A percentile compares a stretch with the other conserved stretches of the same genome.
Conservation (phyloP, 305 asterid genomes). For the Ilex paraguariensis region DNA sequence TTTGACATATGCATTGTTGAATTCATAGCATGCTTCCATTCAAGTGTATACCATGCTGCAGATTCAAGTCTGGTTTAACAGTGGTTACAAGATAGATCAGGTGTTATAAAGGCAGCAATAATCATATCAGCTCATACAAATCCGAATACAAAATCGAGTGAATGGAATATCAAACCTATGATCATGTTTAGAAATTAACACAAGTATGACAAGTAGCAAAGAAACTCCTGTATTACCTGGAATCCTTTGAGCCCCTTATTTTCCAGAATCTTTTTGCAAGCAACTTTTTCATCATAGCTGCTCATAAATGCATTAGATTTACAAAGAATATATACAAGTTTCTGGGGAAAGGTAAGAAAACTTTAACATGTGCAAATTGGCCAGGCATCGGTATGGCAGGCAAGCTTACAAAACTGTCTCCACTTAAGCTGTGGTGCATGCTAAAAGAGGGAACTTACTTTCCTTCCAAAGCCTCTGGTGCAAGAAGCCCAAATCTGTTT, state of each 20-base stretch:
- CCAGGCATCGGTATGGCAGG: slow-evolving; percentile 12
- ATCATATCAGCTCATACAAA: neutral
- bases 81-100: neutral
- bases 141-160: too few species aligned
- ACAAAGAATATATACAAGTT: neutral
- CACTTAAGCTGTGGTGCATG: slow-evolving; percentile 18
- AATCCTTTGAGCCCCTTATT: slow-evolving; percentile 83
- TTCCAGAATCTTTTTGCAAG: slow-evolving; percentile 82
- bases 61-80: neutral
- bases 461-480: slow-evolving; percentile 81
- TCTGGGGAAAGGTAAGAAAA: neutral
- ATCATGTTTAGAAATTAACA: neutral
- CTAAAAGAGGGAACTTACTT: slow-evolving; percentile 41
- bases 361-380: slow-evolving; percentile 9
- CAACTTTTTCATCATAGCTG: slow-evolving; percentile 88
- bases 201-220: slow-evolving; percentile 4
- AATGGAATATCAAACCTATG: too few species aligned
- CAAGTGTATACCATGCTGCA: neutral
- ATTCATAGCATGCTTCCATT: neutral
- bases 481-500: slow-evolving; percentile 95
- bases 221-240: slow-evolving; percentile 55
- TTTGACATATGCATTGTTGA: too few species aligned
- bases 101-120: neutral
- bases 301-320: slow-evolving; percentile 18
- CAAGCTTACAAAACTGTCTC: slow-evolving; percentile 11